A percentile compares a stretch with the other conserved stretches of the same genome.
phyloP scores from a whole-genome alignment of 2,329 filamentous ascomycete species.

The Penicillium sp. region DNA sequence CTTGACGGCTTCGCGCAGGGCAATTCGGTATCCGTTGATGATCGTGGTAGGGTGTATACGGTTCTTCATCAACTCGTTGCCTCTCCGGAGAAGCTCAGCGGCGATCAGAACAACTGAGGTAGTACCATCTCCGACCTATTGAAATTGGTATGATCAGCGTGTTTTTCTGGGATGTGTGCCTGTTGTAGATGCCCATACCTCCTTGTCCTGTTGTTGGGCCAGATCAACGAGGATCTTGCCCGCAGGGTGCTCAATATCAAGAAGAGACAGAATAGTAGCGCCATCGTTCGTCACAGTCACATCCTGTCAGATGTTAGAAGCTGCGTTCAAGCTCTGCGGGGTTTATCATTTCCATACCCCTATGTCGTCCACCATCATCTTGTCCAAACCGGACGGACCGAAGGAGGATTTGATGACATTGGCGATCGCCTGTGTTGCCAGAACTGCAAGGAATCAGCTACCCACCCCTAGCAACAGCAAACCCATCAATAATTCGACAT shows the following conservation, averaged over 20 bases:
- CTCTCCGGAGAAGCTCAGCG: slow-evolving; percentile 86
- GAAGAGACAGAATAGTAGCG: slow-evolving; percentile 88
- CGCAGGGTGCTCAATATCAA: slow-evolving; percentile 96
- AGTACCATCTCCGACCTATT: slow-evolving; percentile 84
- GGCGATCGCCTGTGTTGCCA: slow-evolving; percentile 92
- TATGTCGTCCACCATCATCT: slow-evolving; percentile 99
- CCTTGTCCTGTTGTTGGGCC: slow-evolving; percentile 97
- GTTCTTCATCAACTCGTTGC: slow-evolving; percentile 99
- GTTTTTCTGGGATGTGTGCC: not conserved
- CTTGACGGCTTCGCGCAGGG: slow-evolving; percentile 91
- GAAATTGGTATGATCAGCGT: slow-evolving; percentile 2
- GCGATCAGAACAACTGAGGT: slow-evolving; percentile 98
- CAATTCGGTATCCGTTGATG: slow-evolving; percentile 95
- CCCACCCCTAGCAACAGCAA: not conserved
- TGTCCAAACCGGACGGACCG: slow-evolving; percentile 92
- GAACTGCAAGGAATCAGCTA: slow-evolving; percentile 55
- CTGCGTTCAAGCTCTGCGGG: slow-evolving; percentile 19
- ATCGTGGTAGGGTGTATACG: slow-evolving; percentile 99
- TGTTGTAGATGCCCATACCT: slow-evolving; percentile 47
- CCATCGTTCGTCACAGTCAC: slow-evolving; percentile 99
- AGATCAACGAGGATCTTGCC: slow-evolving; percentile 98
- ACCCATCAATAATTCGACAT: slow-evolving; percentile 34
- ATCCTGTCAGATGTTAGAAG: slow-evolving; percentile 57
- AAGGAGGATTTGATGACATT: slow-evolving; percentile 99
- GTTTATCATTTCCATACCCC: slow-evolving; percentile 59